Base-by-base conservation (phyloP, 345 rosid genomes). In the Erodium maritimum region DNA sequence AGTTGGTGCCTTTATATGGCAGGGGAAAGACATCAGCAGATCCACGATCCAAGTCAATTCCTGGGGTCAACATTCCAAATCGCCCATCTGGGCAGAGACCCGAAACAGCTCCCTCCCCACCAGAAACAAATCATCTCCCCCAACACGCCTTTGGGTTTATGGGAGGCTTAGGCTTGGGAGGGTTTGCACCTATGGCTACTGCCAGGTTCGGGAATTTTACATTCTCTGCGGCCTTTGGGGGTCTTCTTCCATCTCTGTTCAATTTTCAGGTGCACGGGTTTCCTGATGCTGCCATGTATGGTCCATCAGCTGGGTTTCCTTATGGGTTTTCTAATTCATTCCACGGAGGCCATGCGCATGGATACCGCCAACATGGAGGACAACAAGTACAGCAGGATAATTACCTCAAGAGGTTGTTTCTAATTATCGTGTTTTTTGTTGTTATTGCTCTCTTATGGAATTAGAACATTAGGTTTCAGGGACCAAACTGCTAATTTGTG, bases 1-100 rank as follows among this genome's bases (percentile, higher is more conserved):
- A 89, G 64, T 51, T 94, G 77, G 95, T 94, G 58, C 99, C 99
- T 18, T 69, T 94, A 21, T 94, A 94, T 71, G 99, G 99, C 66
- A 75, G 99, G 65, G 99, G 99, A 1, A 94, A 94, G 61, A 69
- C 90, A 0, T 78, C 96, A 0, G 23, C 84, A 10, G 97, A 94
- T 59, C 99, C 99, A 14, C 74, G 99, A 23, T 84, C 97, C 12
- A 94, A 77, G 72, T 85, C 96, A 14, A 63, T 83, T 23, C 99
- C 97, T 0, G 93, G 88, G 19, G 70, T 90, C 48, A 67, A 82
- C 52, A 89, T 94, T 56, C 99, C 99, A 0, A 81, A 80, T 64
- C 99, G 96, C 59, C 99, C 99, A 0, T 61, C 95, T 5, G 99
- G 99, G 34, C 99, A 87, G 82, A 87, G 97, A 61, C 99, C 99